Evolutionary conservation across 495 filamentous ascomycete species (phyloP), one percentile per base, ranked within the genome.

Genomic region (Tirmania nivea): DNA sequence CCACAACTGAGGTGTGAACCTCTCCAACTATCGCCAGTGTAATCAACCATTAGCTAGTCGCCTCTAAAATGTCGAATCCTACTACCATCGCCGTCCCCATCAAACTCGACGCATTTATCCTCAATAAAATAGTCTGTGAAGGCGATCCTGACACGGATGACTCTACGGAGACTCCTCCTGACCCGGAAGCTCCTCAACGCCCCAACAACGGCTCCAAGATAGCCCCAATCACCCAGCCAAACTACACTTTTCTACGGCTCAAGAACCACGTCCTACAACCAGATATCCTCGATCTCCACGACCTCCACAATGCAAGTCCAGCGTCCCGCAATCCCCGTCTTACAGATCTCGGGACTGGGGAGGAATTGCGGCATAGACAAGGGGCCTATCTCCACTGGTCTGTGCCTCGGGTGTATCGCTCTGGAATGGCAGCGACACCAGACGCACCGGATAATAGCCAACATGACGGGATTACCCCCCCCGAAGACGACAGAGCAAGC

Each of bases 381-480:
- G 75, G 75, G 0, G 72, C 77, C 4, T 76, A 77, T 53, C 14
- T 78, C 0, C 69, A 73, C 56, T 78, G 75, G 75, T 67, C 55
- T 1, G n/a, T 78, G 0, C 75, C 75, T 0, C 67, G 65, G 0
- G 8, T 62, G 10, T 77, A 73, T 52, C 67, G 74, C 0, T 25
- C 58, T 0, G 73, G 70, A 8, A 47, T 56, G 0, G 57, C 65
- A 3, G 52, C 57, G 0, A 60, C 63, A 16, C 39, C 49, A 25
- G 50, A 34, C 19, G 59, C 45, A 14, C 47, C 49, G 20, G 52
- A 47, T 50, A 54, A 12, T 20, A 36, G 36, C 12, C 34, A 14
- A 10, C 34, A 17, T 14, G 52, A 60, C 14, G 16, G 48, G 20
- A 53, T 54, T 19, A 19, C 21, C 35, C 45, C 31, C 21, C 52